Conservation (phyloP, 257 asterid genomes). For the Ophiorrhiza pumila region DNA sequence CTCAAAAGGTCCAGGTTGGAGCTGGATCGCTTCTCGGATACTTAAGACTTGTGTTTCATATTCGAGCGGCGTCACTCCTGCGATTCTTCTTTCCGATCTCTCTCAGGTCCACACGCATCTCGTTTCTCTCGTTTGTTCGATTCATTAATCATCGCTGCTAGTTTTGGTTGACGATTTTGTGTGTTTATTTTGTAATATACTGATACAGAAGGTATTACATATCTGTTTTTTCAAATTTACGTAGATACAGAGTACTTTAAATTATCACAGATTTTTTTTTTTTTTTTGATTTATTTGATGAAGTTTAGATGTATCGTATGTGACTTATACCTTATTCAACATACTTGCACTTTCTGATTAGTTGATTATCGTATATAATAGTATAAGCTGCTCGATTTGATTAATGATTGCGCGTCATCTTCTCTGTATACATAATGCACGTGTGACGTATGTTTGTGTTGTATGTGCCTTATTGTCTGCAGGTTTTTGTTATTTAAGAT, state of each 20-base stretch:
- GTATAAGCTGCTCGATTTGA: no score
- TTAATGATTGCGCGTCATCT: no score
- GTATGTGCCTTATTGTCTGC: no score
- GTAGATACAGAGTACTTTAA: not conserved
- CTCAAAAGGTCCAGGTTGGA: constrained; percentile 65
- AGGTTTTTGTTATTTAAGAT: no score
- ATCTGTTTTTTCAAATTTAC: no score
- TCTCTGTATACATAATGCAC: no score
- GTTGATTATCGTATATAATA: no score
- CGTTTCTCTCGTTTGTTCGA: not conserved
- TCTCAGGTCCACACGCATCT: constrained; percentile 44
- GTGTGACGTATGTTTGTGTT: no score
- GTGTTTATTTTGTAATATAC: not conserved
- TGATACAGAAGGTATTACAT: not conserved
- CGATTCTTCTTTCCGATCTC: constrained; percentile 91
- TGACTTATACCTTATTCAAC: no score
- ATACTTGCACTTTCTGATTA: no score
- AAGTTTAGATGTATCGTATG: no score
- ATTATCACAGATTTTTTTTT: not conserved
- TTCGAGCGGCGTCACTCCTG: constrained; percentile 94
- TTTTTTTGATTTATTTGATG: not conserved
- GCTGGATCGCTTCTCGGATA: constrained; percentile 73
- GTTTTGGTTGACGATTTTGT: not conserved
- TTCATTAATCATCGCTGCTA: not conserved
- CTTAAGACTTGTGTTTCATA: constrained; percentile 71